These are phyloP conservation scores for Mortierella sp. DNA, from an alignment of 371 early-diverging fungal genomes.

Conservation along the genomic window DNA sequence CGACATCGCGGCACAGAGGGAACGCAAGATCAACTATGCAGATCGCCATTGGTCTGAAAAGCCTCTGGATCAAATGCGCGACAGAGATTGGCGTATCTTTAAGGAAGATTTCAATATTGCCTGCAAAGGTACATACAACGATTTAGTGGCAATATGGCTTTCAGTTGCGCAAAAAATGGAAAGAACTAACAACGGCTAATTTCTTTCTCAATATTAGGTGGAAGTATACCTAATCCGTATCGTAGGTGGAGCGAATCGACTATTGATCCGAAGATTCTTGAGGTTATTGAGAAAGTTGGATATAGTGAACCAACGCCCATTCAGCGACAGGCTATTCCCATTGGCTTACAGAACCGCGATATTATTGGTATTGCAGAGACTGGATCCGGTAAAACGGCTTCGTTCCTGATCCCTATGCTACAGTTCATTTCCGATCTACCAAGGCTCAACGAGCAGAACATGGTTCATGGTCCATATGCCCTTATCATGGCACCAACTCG, in stretches of 20 bases:
- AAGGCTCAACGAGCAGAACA: constrained; percentile 76
- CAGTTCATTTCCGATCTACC: constrained; percentile 88
- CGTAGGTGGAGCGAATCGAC: constrained; percentile 91
- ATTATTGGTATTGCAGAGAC: constrained; percentile 99
- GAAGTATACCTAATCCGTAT: constrained; percentile 92
- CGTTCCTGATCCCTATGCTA: constrained; percentile 97
- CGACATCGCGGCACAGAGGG: constrained; percentile 74
- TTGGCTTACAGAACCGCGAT: constrained; percentile 92
- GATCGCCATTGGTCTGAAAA: constrained; percentile 97
- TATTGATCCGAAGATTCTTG: constrained; percentile 75
- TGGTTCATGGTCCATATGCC: constrained; percentile 91
- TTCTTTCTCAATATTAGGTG: constrained; percentile 59
- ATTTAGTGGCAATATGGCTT: neutral
- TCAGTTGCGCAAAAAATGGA: too few species aligned
- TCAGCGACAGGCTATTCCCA: constrained; percentile 97
- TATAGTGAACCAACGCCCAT: constrained; percentile 98
- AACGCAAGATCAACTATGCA: constrained; percentile 81
- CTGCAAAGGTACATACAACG: constrained; percentile 77
- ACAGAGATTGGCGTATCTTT: constrained; percentile 99
- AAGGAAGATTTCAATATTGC: constrained; percentile 97
- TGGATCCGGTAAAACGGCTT: constrained; percentile 98
- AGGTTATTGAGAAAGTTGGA: constrained; percentile 82
- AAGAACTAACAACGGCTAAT: neutral
- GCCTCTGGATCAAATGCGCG: constrained; percentile 90
- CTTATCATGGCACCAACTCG: constrained; percentile 97